Base-by-base conservation (phyloP, 1,284 basidiomycete species). In the Cryptococcus amylolentus region DNA sequence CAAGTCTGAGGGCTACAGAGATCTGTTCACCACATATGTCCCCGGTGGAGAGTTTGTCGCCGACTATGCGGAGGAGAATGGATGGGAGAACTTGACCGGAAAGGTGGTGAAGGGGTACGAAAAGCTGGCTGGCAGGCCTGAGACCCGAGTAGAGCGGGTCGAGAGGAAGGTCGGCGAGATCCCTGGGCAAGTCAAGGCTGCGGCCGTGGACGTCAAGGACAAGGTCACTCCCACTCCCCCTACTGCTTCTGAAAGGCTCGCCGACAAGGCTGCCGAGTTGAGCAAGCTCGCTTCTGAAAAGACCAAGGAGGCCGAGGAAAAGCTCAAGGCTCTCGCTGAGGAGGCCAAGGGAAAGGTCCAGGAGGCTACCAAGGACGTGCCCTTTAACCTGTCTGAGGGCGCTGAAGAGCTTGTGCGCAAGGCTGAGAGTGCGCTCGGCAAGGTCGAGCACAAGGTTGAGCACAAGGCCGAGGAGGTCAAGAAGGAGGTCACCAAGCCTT, bases 21-120 rank as follows among this genome's bases (percentile, higher is more conserved):
- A 83, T 60, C 78, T 83, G 64, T 83, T 83, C 69, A 76, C 75
- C 47, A 69, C 77, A 56, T 76, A 74, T 55, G 73, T 84, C 43
- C 82, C 82, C 4, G 74, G 78, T 27, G 93, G 87, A 44, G 83
- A 88, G 65, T 70, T 81, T 23, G 81, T 95, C 71, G 81, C 94
- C 40, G 86, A 92, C 59, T 89, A 85, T 69, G 88, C 87, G 7
- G 89, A 94, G 72, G 81, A 84, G 46, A 80, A 86, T 65, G 82
- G 85, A 26, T 90, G 88, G 88, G 87, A 91, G 64, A 61, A 65
- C 14, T 84, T 88, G 23, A 68, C 83, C 23, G 77, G 83, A 60
- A 82, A 86, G 59, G 81, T 84, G 18, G 66, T 86, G 5, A 40
- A 67, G 47, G 58, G 53, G 4, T 61, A 51, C 56, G 56, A 63